phyloP scores from a whole-genome alignment of 1,284 basidiomycete species.

The Rugosomyces carneus region DNA sequence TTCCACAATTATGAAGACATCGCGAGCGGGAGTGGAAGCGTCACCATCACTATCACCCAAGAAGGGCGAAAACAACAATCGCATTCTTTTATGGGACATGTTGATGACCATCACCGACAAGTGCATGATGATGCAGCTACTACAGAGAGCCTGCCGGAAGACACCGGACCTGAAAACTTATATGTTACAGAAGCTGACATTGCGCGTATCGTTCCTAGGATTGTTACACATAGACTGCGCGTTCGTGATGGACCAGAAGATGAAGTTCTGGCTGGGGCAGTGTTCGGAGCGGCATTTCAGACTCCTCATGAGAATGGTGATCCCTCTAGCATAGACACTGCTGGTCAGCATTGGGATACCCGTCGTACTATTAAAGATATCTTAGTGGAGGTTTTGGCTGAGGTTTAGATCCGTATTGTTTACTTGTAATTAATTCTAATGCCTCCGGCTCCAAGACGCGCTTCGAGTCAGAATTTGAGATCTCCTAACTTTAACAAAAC shows the following conservation, averaged over 20 bases:
- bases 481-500: neutral
- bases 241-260: slow-evolving; percentile 61
- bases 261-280: slow-evolving; percentile 56
- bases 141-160: neutral
- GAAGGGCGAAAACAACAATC: slow-evolving; percentile 6
- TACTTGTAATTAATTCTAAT: neutral
- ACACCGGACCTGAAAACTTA: slow-evolving; percentile 25
- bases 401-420: slow-evolving; percentile 31
- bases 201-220: slow-evolving; percentile 60
- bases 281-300: slow-evolving; percentile 43
- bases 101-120: neutral
- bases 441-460: neutral
- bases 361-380: slow-evolving; percentile 53
- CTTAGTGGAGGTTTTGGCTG: slow-evolving; percentile 46
- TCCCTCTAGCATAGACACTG: neutral
- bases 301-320: neutral
- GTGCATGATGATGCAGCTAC: neutral
- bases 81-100: neutral
- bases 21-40: slow-evolving; percentile 22
- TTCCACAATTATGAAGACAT: slow-evolving; percentile 15
- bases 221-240: slow-evolving; percentile 64
- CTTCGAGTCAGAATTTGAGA: too few relatives aligned
- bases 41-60: slow-evolving; percentile 17
- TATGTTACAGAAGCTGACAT: slow-evolving; percentile 69
- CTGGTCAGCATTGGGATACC: slow-evolving; percentile 13